Evolutionary conservation across 768 basidiomycete genomes (phyloP).

Genomic region (Lanmaoa rubissima): DNA sequence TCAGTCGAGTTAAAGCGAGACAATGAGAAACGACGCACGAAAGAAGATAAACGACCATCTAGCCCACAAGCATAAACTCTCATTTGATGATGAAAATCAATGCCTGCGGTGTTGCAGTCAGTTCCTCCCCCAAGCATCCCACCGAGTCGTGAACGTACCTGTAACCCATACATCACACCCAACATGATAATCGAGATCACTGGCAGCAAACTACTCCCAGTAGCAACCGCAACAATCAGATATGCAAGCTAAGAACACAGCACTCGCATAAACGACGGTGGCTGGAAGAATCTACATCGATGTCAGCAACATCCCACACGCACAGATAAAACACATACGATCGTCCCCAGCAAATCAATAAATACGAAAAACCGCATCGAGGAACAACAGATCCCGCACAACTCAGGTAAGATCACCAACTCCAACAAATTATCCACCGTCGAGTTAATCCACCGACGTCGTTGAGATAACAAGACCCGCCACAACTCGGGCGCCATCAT

Average conservation of each 20-base stretch:
- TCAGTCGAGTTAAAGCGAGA: background rate
- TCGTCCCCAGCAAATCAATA: slow-evolving; percentile 83
- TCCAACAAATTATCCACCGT: slow-evolving; percentile 94
- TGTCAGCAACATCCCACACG: background rate
- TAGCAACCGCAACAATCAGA: slow-evolving; percentile 78
- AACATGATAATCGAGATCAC: slow-evolving; percentile 89
- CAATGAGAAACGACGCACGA: slow-evolving; percentile 59
- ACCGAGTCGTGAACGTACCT: slow-evolving; percentile 44
- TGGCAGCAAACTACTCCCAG: slow-evolving; percentile 69
- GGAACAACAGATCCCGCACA: slow-evolving; percentile 96
- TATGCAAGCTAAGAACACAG: slow-evolving; percentile 62
- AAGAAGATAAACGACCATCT: slow-evolving; percentile 93
- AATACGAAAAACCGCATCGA: slow-evolving; percentile 96
- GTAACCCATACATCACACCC: slow-evolving; percentile 87
- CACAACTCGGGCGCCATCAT: slow-evolving; percentile 92
- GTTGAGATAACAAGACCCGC: slow-evolving; percentile 85
- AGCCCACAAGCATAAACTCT: slow-evolving; percentile 96
- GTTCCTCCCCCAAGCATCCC: background rate
- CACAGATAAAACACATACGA: slow-evolving; percentile 51
- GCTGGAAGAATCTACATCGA: slow-evolving; percentile 71
- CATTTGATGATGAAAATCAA: slow-evolving; percentile 95
- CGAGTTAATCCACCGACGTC: slow-evolving; percentile 97
- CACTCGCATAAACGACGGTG: slow-evolving; percentile 84
- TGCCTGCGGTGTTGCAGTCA: slow-evolving; percentile 42
- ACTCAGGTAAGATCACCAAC: slow-evolving; percentile 78